Conservation (phyloP, 176 grass and related monocot genomes). For the Carex kokanica region DNA sequence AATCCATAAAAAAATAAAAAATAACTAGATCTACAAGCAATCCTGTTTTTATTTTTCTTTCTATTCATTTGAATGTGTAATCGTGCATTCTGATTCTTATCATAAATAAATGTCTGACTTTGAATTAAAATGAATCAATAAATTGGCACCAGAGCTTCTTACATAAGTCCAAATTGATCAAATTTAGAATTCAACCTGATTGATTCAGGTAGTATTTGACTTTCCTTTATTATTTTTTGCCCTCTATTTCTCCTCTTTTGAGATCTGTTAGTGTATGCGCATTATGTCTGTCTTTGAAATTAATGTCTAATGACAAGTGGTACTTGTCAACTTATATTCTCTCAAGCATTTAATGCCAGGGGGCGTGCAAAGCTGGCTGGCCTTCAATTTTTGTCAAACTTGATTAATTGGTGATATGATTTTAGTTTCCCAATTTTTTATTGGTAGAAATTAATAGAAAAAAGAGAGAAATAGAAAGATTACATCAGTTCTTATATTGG, state of each 20-base stretch:
- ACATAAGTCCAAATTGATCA: not conserved
- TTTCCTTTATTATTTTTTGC: not conserved
- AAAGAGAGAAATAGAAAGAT: no score
- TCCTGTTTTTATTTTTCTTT: not conserved
- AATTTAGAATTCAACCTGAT: constrained; percentile 2
- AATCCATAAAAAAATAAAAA: not conserved
- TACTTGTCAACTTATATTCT: constrained; percentile 17
- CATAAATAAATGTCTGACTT: constrained; percentile 14
- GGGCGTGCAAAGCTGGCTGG: not conserved
- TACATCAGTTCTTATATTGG: no score
- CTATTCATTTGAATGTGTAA: not conserved
- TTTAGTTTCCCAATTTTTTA: no score
- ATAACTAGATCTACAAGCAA: not conserved
- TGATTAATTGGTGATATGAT: not conserved
- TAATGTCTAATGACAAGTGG: constrained; percentile 8
- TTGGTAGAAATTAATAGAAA: no score
- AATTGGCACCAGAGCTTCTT: not conserved
- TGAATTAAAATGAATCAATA: not conserved
- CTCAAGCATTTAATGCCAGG: constrained; percentile 10
- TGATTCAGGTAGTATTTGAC: constrained; percentile 30
- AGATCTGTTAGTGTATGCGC: not conserved
- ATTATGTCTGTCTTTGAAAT: constrained; percentile 18
- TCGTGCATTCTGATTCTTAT: not conserved
- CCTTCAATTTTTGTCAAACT: not conserved
- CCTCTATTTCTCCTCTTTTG: not conserved